phyloP scores from a whole-genome alignment of 148 eudicot species.

The Fallopia convolvulus region DNA sequence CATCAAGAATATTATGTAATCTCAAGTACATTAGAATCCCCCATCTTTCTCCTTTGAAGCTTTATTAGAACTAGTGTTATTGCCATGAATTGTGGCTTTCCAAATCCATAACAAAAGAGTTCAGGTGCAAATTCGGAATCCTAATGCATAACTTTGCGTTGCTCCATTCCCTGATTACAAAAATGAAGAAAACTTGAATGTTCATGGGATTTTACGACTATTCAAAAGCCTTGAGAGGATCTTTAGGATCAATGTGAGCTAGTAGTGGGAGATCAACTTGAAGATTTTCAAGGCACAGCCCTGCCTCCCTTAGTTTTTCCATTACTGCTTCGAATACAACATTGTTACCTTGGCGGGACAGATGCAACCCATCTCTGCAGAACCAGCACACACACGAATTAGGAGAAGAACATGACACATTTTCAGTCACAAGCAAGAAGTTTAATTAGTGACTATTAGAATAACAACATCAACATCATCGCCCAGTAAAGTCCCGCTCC shows the following conservation, averaged over 20 bases:
- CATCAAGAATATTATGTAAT: too few species aligned
- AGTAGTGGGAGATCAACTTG: conserved; percentile 61
- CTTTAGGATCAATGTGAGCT: conserved; percentile 45
- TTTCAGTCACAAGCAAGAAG: background rate
- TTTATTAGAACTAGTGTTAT: too few species aligned
- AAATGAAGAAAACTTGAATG: conserved; percentile 1
- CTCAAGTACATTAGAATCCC: too few species aligned
- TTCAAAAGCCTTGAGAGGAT: conserved; percentile 53
- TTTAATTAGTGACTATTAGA: too few species aligned
- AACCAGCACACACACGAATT: background rate
- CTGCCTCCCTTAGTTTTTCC: conserved; percentile 38
- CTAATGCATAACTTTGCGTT: too few species aligned
- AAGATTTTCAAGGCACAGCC: conserved; percentile 50
- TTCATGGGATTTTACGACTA: background rate
- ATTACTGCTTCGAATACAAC: conserved; percentile 72
- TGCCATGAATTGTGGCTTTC: too few species aligned
- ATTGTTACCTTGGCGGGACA: conserved; percentile 50
- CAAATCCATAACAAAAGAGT: too few species aligned
- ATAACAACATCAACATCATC: too few species aligned
- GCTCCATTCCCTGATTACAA: background rate
- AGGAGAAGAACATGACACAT: background rate
- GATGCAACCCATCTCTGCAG: conserved; percentile 85
- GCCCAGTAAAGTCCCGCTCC: too few species aligned
- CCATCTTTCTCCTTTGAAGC: too few species aligned
- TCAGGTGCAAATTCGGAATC: too few species aligned